These are phyloP conservation scores for Pichia sp. DNA, from an alignment of 1,139 yeast genomes.

Conservation along the genomic window DNA sequence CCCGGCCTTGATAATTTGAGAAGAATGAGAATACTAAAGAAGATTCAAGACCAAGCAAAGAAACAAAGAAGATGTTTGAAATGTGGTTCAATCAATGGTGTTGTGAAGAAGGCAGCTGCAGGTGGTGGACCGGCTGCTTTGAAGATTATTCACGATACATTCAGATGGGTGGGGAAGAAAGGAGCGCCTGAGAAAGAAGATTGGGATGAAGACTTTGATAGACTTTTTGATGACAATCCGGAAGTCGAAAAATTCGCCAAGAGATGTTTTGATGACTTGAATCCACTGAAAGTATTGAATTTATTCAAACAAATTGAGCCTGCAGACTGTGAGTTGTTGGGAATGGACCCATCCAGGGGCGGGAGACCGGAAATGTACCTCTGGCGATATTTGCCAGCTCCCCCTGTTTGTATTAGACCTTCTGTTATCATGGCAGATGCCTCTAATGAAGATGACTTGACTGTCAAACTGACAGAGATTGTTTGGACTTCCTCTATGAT, in stretches of 20 bases:
- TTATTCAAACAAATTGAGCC: slow-evolving; percentile 83
- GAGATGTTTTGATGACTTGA: slow-evolving; percentile 88
- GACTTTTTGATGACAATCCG: slow-evolving; percentile 66
- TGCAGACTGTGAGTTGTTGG: slow-evolving; percentile 85
- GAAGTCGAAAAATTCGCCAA: slow-evolving; percentile 85
- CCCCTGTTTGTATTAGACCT: slow-evolving; percentile 98
- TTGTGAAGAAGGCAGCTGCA: slow-evolving; percentile 93
- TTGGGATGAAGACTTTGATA: slow-evolving; percentile 84
- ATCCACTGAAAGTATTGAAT: slow-evolving; percentile 84
- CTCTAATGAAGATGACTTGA: slow-evolving; percentile 94
- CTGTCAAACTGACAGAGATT: slow-evolving; percentile 92
- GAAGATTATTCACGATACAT: slow-evolving; percentile 92
- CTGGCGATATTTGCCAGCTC: slow-evolving; percentile 97
- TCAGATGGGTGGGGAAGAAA: slow-evolving; percentile 92
- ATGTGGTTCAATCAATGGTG: slow-evolving; percentile 91
- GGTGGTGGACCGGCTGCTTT: slow-evolving; percentile 90
- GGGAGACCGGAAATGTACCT: slow-evolving; percentile 96
- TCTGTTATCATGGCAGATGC: slow-evolving; percentile 94
- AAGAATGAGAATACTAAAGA: slow-evolving; percentile 83
- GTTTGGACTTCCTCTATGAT: slow-evolving; percentile 94
- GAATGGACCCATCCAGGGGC: slow-evolving; percentile 79
- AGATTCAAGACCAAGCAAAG: slow-evolving; percentile 85
- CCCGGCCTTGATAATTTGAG: slow-evolving; percentile 89
- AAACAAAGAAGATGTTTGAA: slow-evolving; percentile 87
- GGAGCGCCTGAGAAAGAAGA: slow-evolving; percentile 75